phyloP scores from a whole-genome alignment of 75 land plant species.

The Picea sitchensis region DNA sequence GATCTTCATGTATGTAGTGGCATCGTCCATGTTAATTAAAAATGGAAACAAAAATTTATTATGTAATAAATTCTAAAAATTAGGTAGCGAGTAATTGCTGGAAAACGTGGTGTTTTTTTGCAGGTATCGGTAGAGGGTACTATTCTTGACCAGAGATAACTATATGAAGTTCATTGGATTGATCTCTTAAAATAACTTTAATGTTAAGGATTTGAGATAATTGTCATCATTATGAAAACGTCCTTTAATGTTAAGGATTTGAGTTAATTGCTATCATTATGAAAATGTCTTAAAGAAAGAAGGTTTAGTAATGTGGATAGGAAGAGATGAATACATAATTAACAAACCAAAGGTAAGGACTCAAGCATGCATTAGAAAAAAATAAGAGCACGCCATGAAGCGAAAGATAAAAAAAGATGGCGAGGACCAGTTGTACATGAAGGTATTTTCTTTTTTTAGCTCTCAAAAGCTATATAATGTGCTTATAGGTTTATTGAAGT shows the following conservation, averaged over 20 bases:
- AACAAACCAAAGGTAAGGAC: conserved; percentile 37
- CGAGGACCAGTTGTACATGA: conserved; percentile 54
- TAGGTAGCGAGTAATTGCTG: neutral
- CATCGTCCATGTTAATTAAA: too few relatives aligned
- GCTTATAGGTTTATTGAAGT: neutral
- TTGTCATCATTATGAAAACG: too few relatives aligned
- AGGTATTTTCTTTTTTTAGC: conserved; percentile 28
- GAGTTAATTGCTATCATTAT: neutral
- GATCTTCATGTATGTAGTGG: too few relatives aligned
- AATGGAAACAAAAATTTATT: too few relatives aligned
- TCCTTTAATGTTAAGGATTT: too few relatives aligned
- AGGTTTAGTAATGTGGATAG: conserved; percentile 32
- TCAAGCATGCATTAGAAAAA: conserved; percentile 24
- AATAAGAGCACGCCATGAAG: conserved; percentile 15
- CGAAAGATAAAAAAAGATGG: conserved; percentile 2
- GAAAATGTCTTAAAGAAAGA: conserved; percentile 44
- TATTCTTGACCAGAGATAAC: too few relatives aligned
- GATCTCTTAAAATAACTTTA: too few relatives aligned
- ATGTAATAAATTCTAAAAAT: too few relatives aligned
- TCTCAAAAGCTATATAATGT: neutral
- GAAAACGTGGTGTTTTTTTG: conserved; percentile 6
- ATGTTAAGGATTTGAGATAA: too few relatives aligned
- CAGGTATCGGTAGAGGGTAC: conserved; percentile 60
- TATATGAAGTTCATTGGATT: too few relatives aligned
- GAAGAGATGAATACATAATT: conserved; percentile 50